Conservation (phyloP, 495 filamentous ascomycete species). For the Neurospora tetrasperma region DNA sequence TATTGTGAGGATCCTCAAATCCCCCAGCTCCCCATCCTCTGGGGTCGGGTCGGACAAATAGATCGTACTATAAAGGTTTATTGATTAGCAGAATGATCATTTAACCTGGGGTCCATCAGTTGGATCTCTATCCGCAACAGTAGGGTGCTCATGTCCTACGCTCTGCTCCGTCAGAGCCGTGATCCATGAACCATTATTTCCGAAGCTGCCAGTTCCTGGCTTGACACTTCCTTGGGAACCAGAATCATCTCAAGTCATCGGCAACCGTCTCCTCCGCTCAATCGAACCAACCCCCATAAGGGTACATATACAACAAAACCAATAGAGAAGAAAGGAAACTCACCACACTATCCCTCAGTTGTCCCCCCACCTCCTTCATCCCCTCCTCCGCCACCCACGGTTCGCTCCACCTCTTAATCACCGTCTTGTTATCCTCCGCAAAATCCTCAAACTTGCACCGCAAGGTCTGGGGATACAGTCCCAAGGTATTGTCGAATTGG, state of each 20-base stretch:
- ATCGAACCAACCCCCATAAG: neutral
- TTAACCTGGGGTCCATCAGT: neutral
- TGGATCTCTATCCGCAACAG: neutral
- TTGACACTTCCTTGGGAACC: neutral
- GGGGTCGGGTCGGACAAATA: slow-evolving; percentile 19
- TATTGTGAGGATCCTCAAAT: slow-evolving; percentile 29
- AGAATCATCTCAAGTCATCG: neutral
- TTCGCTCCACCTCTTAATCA: neutral
- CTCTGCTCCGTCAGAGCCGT: neutral
- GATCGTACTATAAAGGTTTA: slow-evolving; percentile 20
- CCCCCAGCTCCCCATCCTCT: slow-evolving; percentile 16
- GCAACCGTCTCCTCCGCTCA: neutral
- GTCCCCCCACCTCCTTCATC: neutral
- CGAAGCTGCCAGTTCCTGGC: neutral
- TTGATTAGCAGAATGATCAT: neutral
- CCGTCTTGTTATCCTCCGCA: neutral
- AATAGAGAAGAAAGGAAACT: neutral
- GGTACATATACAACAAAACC: neutral
- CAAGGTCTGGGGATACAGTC: neutral
- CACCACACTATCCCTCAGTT: neutral
- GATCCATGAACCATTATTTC: neutral
- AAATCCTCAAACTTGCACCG: neutral
- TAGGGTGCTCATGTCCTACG: neutral
- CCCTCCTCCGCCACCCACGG: neutral
- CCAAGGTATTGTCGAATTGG: neutral